Evolutionary conservation across 1,284 basidiomycete genomes (phyloP), one percentile per base, ranked within the genome.

Genomic region (Ustilago lituana): DNA sequence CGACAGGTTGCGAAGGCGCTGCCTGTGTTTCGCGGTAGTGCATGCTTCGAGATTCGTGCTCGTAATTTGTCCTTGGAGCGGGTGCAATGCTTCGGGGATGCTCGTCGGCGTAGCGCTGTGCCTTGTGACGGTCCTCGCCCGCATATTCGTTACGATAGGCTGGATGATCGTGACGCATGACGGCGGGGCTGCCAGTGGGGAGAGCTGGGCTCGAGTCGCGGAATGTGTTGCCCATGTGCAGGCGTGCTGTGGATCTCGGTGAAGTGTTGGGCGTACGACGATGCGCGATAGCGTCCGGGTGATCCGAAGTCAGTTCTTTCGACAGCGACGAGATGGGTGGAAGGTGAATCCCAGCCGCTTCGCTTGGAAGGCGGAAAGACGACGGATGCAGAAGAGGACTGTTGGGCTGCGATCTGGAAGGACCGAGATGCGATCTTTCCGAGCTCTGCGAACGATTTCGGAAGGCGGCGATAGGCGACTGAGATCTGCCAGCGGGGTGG

Each of bases 221-320:
- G 45, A 64, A 64, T 45, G 67, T 64, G 53, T 64, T 64, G 57
- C 67, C 67, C 67, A 70, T 70, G 37, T 57, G 52, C 44, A 52
- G 54, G 36, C 56, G 58, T 35, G 55, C 29, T 4, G 56, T 22
- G n/a, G 44, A 35, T 33, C 60, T 55, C 29, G 66, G 66, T 47
- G 66, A 69, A 23, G 66, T 50, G 47, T 49, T 63, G 32, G 66
- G 60, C 14, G 60, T 63, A 41, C 47, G 50, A 32, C 59, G 65
- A 39, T 59, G 47, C n/a, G 59, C 49, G n/a, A 54, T 20, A 8
- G 51, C 39, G 51, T 68, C 65, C 4, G 45, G 27, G 35, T 55
- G 65, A 12, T 63, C 65, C 17, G 55, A 51, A n/a, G 26, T 53
- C n/a, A 60, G 14, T 47, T 64, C 61, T 48, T 56, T 64, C 26